Evolutionary conservation across 148 eudicot species (phyloP).

Genomic region (Cornus florida): DNA sequence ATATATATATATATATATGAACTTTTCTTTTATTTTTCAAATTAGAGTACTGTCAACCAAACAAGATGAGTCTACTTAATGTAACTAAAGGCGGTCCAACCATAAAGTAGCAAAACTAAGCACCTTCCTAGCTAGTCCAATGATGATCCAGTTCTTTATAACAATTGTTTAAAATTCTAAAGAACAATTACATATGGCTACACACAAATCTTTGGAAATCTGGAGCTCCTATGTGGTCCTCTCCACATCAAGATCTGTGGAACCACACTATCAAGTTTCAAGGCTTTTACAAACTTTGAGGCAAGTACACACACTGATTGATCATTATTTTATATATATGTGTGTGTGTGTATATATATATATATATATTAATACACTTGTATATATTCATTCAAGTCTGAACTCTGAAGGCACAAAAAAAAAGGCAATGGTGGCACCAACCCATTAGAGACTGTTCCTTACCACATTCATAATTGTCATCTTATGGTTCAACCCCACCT

Average conservation of each 20-base stretch:
- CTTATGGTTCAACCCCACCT: slow-evolving; percentile 31
- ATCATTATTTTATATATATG: neutral
- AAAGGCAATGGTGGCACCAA: slow-evolving; percentile 22
- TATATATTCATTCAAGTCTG: too few relatives aligned
- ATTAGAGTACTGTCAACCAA: neutral
- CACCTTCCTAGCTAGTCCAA: slow-evolving; percentile 13
- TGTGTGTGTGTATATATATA: too few relatives aligned
- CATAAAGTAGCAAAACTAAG: neutral
- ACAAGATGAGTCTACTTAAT: neutral
- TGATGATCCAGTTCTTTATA: slow-evolving; percentile 19
- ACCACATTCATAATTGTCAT: slow-evolving; percentile 39
- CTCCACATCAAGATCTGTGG: slow-evolving; percentile 31
- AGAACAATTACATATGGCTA: neutral
- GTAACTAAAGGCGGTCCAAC: slow-evolving; percentile 16
- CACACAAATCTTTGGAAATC: slow-evolving; percentile 22
- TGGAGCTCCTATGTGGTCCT: slow-evolving; percentile 20
- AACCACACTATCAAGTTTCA: slow-evolving; percentile 14
- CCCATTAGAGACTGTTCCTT: slow-evolving; percentile 35
- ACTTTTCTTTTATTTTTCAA: neutral
- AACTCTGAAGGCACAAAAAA: neutral
- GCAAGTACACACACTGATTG: slow-evolving; percentile 18
- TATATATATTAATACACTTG: neutral
- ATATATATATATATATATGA: neutral
- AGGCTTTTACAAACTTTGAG: slow-evolving; percentile 39
- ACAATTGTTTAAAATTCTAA: neutral